These are phyloP conservation scores for Pleurotus tuber-regium DNA, from an alignment of 768 basidiomycete species.

Conservation along the genomic window DNA sequence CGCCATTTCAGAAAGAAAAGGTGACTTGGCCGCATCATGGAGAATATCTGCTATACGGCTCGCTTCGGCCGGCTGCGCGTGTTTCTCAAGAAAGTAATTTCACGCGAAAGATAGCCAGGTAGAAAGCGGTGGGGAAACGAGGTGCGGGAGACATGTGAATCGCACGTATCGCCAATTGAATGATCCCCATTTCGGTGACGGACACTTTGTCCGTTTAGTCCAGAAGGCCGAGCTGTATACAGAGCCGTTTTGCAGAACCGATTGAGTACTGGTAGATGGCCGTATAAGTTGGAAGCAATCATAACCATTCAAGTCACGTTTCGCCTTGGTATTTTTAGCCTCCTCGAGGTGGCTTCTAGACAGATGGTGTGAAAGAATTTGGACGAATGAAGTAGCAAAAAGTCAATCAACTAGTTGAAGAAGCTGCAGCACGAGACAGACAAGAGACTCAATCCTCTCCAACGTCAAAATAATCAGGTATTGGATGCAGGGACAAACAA, in stretches of 20 bases:
- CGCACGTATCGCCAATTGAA: neutral
- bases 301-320: neutral
- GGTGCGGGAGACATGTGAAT: neutral
- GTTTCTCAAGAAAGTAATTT: neutral
- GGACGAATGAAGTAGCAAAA: neutral
- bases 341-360: conserved; percentile 3
- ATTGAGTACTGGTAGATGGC: neutral
- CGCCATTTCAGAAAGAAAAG: neutral
- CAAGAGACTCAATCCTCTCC: neutral
- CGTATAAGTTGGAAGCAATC: neutral
- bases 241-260: too few species aligned
- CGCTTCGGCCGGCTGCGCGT: neutral
- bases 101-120: neutral
- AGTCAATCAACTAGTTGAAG: neutral
- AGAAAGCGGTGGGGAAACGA: neutral
- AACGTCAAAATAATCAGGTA: neutral
- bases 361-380: neutral
- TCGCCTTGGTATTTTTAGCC: neutral
- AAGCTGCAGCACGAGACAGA: neutral
- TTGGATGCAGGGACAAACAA: conserved; percentile 11
- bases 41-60: neutral
- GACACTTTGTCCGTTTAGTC: too few species aligned
- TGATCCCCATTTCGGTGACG: neutral
- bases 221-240: too few species aligned
- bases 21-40: neutral